phyloP scores from a whole-genome alignment of 2,329 filamentous ascomycete species.

The Calonectria leucothoes region DNA sequence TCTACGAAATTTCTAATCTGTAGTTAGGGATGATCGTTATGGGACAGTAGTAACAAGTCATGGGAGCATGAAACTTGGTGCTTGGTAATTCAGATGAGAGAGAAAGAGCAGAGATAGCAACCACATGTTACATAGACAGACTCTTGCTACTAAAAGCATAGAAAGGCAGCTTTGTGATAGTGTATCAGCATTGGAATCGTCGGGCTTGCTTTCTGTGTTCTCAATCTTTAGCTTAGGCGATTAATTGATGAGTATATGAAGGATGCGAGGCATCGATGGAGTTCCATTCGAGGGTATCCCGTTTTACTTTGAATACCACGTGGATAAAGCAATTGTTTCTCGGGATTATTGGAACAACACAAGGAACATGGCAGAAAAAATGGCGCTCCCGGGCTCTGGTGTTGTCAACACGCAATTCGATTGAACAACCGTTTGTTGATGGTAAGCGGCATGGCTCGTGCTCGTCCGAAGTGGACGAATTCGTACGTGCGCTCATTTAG shows the following conservation, averaged over 20 bases:
- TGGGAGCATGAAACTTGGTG: not conserved
- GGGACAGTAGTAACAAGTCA: not conserved
- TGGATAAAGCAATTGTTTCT: not conserved
- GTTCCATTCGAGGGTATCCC: not conserved
- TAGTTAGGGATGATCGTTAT: not conserved
- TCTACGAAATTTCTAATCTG: not conserved
- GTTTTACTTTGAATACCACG: not conserved
- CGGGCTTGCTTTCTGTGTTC: not conserved
- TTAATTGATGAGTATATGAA: not conserved
- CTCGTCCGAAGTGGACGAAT: not conserved
- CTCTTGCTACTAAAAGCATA: not conserved
- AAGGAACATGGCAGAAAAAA: not conserved
- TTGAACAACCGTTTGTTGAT: not conserved
- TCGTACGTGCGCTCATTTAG: not conserved
- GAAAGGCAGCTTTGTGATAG: not conserved
- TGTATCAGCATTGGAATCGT: not conserved
- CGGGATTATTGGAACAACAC: not conserved
- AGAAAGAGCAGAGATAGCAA: not conserved
- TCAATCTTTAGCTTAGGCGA: not conserved
- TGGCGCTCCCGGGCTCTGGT: not conserved
- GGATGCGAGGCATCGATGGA: not conserved
- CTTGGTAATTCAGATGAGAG: not conserved
- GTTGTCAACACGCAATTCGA: not conserved
- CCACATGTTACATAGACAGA: not conserved
- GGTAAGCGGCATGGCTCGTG: not conserved